Evolutionary conservation across 1,139 yeast species (phyloP), one percentile per base, ranked within the genome.

Genomic region (Suhomyces wounanorum): DNA sequence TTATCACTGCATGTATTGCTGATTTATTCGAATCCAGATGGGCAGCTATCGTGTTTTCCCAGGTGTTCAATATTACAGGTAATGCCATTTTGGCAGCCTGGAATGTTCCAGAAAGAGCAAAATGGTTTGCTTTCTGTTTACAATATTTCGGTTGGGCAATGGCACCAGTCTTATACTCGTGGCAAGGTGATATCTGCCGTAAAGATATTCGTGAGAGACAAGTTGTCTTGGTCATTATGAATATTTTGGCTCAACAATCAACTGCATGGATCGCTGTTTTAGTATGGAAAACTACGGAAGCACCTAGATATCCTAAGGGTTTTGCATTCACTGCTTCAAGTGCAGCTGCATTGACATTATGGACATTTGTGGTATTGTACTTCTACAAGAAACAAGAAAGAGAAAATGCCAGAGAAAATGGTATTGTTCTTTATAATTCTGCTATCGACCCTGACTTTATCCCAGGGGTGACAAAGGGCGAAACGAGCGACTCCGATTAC

Each of bases 361-460:
- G 86, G 85, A 78, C 86, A 0, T 66, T 81, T 47, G 69, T 81
- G 8, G 85, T 81, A 7, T 72, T 83, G 55, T 79, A 71, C 59
- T 73, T 81, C 53, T 84, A 83, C 69, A 85, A 84, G 65, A 74
- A 75, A 45, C 80, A 82, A 49, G 89, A 85, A 61, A 73, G 77
- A 52, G 65, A 64, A 45, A 61, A 73, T 51, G 85, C 88, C 11
- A 65, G 67, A 44, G 77, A 72, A 25, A 81, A 83, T 55, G 86
- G 62, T 16, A 58, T 59, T 43, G 49, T 59, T 1, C 52, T 57
- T 33, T 59, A 59, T 47, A 59, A 59, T 37, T 59, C 62, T 3
- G 55, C 48, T 2, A 18, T 47, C 17, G 60, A 57, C 38, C 56
- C 58, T n/a, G 60, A 57, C 25, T 55, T 52, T 41, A 51, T 57